Evolutionary conservation across 2,329 filamentous ascomycete genomes (phyloP).

Genomic region (Coleophoma cylindrospora): DNA sequence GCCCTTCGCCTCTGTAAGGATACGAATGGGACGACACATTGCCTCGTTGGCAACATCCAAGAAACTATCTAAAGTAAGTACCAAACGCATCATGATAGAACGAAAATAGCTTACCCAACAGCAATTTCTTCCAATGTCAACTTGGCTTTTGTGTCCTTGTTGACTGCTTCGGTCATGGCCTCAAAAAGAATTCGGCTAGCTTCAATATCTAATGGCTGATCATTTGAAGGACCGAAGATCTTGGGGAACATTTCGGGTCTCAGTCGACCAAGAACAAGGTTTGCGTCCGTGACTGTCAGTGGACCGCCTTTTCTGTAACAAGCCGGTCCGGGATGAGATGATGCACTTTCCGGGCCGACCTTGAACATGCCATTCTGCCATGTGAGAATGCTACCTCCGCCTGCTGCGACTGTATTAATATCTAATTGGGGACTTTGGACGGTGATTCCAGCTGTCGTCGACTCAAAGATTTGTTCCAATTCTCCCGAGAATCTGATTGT

Average conservation of each 20-base stretch:
- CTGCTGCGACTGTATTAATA: constrained; percentile 64
- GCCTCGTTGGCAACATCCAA: constrained; percentile 83
- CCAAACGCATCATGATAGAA: too few species aligned
- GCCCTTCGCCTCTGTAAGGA: constrained; percentile 83
- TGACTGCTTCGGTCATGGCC: constrained; percentile 25
- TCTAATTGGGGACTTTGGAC: constrained; percentile 69
- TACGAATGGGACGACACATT: constrained; percentile 84
- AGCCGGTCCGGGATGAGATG: constrained; percentile 66
- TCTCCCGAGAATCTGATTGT: constrained; percentile 49
- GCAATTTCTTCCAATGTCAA: background rate
- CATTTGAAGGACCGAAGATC: constrained; percentile 66
- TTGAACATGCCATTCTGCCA: constrained; percentile 65
- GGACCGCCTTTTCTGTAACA: constrained; percentile 71
- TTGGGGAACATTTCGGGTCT: constrained; percentile 64
- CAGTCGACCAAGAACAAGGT: constrained; percentile 59
- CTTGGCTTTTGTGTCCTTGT: constrained; percentile 21
- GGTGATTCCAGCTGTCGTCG: constrained; percentile 64
- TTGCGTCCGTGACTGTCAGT: constrained; percentile 68
- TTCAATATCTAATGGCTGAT: constrained; percentile 43
- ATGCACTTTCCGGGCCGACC: constrained; percentile 62
- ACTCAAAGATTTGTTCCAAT: constrained; percentile 69
- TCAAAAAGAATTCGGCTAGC: constrained; percentile 15
- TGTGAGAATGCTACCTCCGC: constrained; percentile 46
- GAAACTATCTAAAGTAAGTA: constrained; percentile 39
- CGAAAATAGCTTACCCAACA: background rate